These are phyloP conservation scores for Castanea sativa DNA, from an alignment of 306 rosid genomes.

Conservation along the genomic window DNA sequence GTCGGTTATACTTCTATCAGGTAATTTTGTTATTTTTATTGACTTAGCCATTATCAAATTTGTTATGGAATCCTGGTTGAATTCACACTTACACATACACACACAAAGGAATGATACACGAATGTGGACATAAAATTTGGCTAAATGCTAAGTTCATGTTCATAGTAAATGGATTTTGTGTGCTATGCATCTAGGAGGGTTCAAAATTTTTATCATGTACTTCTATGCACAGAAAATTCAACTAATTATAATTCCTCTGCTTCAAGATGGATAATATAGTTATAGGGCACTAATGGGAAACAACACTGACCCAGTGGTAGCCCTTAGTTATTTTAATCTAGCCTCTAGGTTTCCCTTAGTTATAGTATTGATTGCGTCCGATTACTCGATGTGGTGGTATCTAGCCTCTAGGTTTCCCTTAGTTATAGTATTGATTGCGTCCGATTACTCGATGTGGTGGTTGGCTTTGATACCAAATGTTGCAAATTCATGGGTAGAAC, in stretches of 20 bases:
- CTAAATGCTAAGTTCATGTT: background rate
- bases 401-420: no score
- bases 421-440: no score
- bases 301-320: conserved; percentile 21
- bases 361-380: no score
- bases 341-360: no score
- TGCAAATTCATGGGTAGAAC: no score
- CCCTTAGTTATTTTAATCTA: conserved; percentile 17
- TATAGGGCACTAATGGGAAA: background rate
- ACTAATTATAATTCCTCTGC: no score
- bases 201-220: no score
- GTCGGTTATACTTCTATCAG: conserved; percentile 54
- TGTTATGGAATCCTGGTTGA: background rate
- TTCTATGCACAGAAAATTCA: no score
- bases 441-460: no score
- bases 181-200: background rate
- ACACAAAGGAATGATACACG: background rate
- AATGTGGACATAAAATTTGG: background rate
- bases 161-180: background rate
- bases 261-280: background rate
- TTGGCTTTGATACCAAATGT: no score
- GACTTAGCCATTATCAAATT: background rate
- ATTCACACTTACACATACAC: background rate
- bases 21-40: conserved; percentile 16
- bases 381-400: no score